Percentiles rank a stretch among this genome's conserved stretches.
These are phyloP conservation scores for Penicillium psychrofluorescens DNA, from an alignment of 495 filamentous ascomycete genomes.

Conservation along the genomic window DNA sequence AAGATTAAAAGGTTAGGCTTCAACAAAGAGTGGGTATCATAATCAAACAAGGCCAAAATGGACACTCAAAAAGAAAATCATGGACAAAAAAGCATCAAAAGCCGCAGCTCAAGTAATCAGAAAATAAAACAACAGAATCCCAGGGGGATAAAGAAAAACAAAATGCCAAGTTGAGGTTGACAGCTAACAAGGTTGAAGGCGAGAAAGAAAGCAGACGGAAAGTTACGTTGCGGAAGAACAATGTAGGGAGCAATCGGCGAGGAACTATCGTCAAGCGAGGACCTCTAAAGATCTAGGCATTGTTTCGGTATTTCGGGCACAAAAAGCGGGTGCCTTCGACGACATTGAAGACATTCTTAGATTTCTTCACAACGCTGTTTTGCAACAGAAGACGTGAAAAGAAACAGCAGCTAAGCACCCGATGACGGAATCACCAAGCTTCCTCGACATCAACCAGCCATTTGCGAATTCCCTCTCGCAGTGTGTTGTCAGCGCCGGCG, in stretches of 20 bases:
- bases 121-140: not conserved
- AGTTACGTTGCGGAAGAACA: no score
- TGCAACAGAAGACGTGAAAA: not conserved
- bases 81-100: not conserved
- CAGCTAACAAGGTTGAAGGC: not conserved
- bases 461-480: slow-evolving; percentile 56
- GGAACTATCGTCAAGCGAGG: no score
- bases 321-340: no score
- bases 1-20: slow-evolving; percentile 4
- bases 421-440: slow-evolving; percentile 24
- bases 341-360: no score
- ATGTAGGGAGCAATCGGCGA: no score
- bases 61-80: not conserved
- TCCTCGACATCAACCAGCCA: slow-evolving; percentile 58
- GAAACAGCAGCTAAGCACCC: not conserved
- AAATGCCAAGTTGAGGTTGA: not conserved
- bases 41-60: slow-evolving; percentile 10
- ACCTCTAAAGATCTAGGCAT: no score
- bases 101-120: not conserved
- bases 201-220: slow-evolving; percentile 1
- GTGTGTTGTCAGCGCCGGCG: slow-evolving; percentile 44
- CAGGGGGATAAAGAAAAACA: slow-evolving; percentile 1
- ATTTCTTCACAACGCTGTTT: no score
- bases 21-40: slow-evolving; percentile 23
- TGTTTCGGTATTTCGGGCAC: no score